Percentiles rank a stretch among this genome's conserved stretches.
Conservation (phyloP, 1,139 yeast genomes). For the Hansenula sp. region DNA sequence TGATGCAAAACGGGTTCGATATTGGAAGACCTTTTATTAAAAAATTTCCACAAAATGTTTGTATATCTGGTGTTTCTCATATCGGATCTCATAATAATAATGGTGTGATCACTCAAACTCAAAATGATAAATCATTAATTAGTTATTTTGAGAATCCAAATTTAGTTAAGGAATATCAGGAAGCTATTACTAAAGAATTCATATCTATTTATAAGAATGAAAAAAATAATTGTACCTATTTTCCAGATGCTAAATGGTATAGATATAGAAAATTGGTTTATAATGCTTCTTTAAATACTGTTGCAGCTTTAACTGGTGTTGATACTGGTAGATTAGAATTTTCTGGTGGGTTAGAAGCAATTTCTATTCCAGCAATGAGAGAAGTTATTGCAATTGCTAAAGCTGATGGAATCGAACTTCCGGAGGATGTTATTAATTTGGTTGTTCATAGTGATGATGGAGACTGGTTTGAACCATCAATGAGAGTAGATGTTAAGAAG, state of each 20-base stretch:
- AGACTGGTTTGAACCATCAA: conserved; percentile 49
- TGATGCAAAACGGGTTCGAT: conserved; percentile 55
- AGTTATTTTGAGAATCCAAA: conserved; percentile 39
- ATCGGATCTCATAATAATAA: conserved; percentile 33
- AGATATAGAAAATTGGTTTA: conserved; percentile 54
- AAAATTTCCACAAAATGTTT: conserved; percentile 39
- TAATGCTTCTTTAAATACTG: conserved; percentile 50
- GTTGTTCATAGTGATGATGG: conserved; percentile 51
- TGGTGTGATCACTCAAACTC: conserved; percentile 30
- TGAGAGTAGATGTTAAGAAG: conserved; percentile 50
- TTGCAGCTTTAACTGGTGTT: conserved; percentile 39
- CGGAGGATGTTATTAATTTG: conserved; percentile 30
- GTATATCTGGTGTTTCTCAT: conserved; percentile 47
- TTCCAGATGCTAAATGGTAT: conserved; percentile 38
- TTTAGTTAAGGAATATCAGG: conserved; percentile 21
- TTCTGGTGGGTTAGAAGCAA: conserved; percentile 36
- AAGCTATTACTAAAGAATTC: conserved; percentile 34
- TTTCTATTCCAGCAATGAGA: conserved; percentile 46
- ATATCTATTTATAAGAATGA: conserved; percentile 36
- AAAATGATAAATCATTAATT: conserved; percentile 31
- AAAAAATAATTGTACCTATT: conserved; percentile 30
- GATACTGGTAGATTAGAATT: conserved; percentile 39
- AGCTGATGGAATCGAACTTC: conserved; percentile 46
- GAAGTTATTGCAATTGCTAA: conserved; percentile 47
- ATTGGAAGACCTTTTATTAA: conserved; percentile 44